phyloP scores from a whole-genome alignment of 1,284 basidiomycete species.

The Agaricales sp. region DNA sequence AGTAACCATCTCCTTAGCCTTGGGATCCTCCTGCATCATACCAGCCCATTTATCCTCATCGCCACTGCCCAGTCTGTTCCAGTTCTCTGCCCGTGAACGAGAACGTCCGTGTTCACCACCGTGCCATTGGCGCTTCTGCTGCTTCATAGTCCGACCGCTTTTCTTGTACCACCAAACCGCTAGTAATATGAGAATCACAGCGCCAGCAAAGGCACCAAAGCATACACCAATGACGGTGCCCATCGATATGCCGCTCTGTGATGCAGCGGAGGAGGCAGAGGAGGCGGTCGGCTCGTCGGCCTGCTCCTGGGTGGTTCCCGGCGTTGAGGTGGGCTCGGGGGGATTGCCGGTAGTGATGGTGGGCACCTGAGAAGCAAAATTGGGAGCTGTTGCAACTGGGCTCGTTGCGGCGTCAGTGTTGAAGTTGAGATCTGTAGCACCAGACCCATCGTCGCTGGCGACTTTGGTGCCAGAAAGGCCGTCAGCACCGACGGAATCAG shows the following conservation, averaged over 20 bases:
- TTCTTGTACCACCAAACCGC: conserved; percentile 40
- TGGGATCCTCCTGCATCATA: conserved; percentile 23
- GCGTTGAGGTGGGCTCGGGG: conserved; percentile 4
- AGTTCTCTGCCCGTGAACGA: conserved; percentile 31
- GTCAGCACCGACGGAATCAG: background rate
- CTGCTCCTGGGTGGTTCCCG: too few relatives aligned
- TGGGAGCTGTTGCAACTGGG: conserved; percentile 10
- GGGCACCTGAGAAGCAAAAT: conserved; percentile 12
- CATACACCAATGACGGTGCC: conserved; percentile 43
- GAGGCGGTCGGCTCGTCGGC: conserved; percentile 15
- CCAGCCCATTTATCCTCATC: conserved; percentile 33
- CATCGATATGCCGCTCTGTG: conserved; percentile 27
- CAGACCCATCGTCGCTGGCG: conserved; percentile 3
- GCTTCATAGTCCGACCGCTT: conserved; percentile 18
- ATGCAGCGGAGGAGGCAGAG: conserved; percentile 14
- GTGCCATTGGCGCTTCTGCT: conserved; percentile 6
- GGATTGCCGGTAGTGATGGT: conserved; percentile 10
- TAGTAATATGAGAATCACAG: conserved; percentile 31
- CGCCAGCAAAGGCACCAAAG: conserved; percentile 36
- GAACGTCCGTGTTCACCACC: conserved; percentile 24
- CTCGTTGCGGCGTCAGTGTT: conserved; percentile 13
- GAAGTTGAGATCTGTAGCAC: conserved; percentile 14
- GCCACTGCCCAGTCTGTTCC: conserved; percentile 35
- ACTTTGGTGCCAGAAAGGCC: background rate
- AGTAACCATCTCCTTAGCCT: conserved; percentile 23